These are phyloP conservation scores for Amniculicola lignicola DNA, from an alignment of 495 filamentous ascomycete genomes.

Conservation along the genomic window DNA sequence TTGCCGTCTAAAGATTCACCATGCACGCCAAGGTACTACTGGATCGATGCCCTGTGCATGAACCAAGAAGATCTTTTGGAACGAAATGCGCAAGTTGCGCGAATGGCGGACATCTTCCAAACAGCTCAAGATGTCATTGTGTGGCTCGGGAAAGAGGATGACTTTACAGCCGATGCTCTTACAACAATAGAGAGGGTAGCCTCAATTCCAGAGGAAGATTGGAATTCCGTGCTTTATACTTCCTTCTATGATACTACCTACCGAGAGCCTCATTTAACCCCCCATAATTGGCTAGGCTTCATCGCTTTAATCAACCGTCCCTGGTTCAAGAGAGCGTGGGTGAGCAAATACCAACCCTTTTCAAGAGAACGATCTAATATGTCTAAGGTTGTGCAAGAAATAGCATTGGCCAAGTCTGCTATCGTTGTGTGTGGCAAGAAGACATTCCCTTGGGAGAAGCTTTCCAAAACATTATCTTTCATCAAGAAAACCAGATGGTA, in stretches of 20 bases:
- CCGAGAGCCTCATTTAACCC: constrained; percentile 11
- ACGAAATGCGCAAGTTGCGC: constrained; percentile 21
- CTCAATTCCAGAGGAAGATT: constrained; percentile 11
- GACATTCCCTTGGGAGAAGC: constrained; percentile 22
- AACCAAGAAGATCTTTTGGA: constrained; percentile 28
- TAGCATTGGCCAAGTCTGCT: constrained; percentile 22
- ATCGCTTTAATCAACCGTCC: constrained; percentile 26
- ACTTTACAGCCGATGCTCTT: constrained; percentile 18
- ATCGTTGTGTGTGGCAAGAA: constrained; percentile 17
- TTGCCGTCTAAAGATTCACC: not conserved
- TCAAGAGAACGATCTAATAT: not conserved
- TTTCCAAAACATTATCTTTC: constrained; percentile 23
- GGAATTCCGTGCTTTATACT: constrained; percentile 16
- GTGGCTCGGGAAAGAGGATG: constrained; percentile 32
- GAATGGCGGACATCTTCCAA: constrained; percentile 31
- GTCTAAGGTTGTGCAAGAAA: constrained; percentile 28
- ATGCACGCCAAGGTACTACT: constrained; percentile 9
- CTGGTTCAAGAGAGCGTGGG: constrained; percentile 31
- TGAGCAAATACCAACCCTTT: too few species aligned
- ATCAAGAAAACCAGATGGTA: constrained; percentile 26
- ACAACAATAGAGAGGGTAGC: constrained; percentile 14
- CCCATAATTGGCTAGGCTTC: constrained; percentile 29
- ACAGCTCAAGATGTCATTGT: constrained; percentile 22
- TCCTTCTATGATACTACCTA: constrained; percentile 17
- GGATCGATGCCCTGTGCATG: constrained; percentile 32